Evolutionary conservation across 208 protist species (phyloP).

Genomic region (Trypanosoma platydactyli): DNA sequence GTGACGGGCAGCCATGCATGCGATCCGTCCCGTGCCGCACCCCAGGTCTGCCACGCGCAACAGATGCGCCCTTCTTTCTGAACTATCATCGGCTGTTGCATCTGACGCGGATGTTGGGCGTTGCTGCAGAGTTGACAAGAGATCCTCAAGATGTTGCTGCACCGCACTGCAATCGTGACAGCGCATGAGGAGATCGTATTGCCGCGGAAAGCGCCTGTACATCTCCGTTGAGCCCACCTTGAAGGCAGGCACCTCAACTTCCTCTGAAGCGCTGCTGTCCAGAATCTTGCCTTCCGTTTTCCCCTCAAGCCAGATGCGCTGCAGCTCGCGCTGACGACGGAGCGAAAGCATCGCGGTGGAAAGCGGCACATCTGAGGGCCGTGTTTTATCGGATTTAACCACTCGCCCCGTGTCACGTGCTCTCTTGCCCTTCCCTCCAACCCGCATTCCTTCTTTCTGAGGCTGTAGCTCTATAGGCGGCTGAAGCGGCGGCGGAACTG

Average conservation of each 20-base stretch:
- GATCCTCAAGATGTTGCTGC: conserved; percentile 34
- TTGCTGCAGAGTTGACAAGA: conserved; percentile 38
- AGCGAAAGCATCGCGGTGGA: conserved; percentile 24
- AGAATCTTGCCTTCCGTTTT: neutral
- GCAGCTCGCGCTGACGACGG: conserved; percentile 26
- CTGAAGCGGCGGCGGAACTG: no score
- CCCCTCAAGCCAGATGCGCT: conserved; percentile 29
- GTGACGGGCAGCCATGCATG: conserved; percentile 51
- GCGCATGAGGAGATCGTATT: conserved; percentile 79
- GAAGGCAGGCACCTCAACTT: conserved; percentile 47
- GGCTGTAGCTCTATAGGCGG: neutral
- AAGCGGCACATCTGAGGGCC: neutral
- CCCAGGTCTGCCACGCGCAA: conserved; percentile 70
- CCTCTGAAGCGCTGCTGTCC: neutral
- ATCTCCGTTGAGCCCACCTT: conserved; percentile 86
- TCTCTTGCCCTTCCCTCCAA: neutral
- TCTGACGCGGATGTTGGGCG: neutral
- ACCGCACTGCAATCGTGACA: conserved; percentile 67
- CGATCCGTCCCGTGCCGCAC: conserved; percentile 81
- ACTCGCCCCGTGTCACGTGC: neutral
- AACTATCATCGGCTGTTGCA: neutral
- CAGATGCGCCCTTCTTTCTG: neutral
- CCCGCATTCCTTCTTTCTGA: neutral
- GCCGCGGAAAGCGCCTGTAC: conserved; percentile 72
- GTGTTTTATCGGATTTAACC: conserved; percentile 11